phyloP scores from a whole-genome alignment of 345 rosid genomes.

The Capsella bursapastoris region DNA sequence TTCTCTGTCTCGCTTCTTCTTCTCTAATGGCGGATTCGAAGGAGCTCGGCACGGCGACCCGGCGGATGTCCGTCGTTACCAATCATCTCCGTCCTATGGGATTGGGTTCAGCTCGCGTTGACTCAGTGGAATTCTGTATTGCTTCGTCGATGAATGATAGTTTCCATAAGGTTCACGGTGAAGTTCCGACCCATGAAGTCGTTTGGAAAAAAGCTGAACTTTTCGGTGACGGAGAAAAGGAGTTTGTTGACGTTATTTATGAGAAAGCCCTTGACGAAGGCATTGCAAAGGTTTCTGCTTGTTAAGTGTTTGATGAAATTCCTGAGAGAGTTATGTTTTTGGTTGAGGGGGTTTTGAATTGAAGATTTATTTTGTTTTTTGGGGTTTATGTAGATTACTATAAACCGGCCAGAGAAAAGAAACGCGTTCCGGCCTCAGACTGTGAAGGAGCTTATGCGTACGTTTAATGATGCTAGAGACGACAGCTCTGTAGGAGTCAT shows the following conservation, averaged over 20 bases:
- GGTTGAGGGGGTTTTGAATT: not conserved
- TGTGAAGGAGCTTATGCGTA: constrained; percentile 73
- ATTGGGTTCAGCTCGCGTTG: constrained; percentile 11
- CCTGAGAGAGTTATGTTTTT: constrained; percentile 7
- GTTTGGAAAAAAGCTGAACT: constrained; percentile 59
- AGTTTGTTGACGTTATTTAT: constrained; percentile 72
- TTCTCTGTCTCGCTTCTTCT: constrained; percentile 34
- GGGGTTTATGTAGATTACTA: constrained; percentile 57
- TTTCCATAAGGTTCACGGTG: constrained; percentile 79
- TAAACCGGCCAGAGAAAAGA: constrained; percentile 82
- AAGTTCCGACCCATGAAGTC: constrained; percentile 59
- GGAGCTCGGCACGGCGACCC: constrained; percentile 48
- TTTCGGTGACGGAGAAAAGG: constrained; percentile 34
- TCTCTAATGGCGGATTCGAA: constrained; percentile 39
- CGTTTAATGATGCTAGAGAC: constrained; percentile 85
- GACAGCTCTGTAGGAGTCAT: constrained; percentile 80
- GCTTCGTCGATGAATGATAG: constrained; percentile 62
- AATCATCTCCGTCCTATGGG: constrained; percentile 53
- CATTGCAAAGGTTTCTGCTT: constrained; percentile 72
- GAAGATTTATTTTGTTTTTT: not conserved
- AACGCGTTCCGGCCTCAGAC: constrained; percentile 86
- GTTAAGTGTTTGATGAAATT: constrained; percentile 31
- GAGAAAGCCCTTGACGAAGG: constrained; percentile 87
- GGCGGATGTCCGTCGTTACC: constrained; percentile 60
- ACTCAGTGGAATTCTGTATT: constrained; percentile 42